Conservation (phyloP, 1,284 basidiomycete genomes). For the Entoloma clypeatum region DNA sequence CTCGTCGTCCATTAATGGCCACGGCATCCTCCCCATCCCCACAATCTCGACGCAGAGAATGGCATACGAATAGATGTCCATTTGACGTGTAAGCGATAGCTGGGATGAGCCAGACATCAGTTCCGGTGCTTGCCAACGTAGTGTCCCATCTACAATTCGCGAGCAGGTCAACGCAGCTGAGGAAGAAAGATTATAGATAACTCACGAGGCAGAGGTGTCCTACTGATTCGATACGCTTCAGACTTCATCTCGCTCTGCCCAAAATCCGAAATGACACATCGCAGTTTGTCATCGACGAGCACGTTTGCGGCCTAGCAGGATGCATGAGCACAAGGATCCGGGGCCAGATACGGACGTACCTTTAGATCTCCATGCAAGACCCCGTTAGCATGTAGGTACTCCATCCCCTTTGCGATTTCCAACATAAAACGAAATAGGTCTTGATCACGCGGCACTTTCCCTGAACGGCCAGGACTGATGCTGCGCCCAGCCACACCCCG, state of each 20-base stretch:
- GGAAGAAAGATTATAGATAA: constrained; percentile 16
- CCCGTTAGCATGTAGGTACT: constrained; percentile 61
- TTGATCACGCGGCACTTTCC: too few relatives aligned
- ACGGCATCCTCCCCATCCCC: constrained; percentile 58
- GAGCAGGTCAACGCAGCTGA: not conserved
- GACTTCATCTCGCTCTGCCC: constrained; percentile 76
- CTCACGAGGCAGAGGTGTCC: constrained; percentile 50
- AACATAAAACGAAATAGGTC: constrained; percentile 59
- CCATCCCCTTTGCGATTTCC: constrained; percentile 75
- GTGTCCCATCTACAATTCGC: constrained; percentile 58
- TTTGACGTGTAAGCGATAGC: constrained; percentile 46
- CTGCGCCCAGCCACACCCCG: too few relatives aligned
- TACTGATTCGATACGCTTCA: constrained; percentile 60
- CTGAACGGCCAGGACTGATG: too few relatives aligned
- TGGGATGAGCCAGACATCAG: constrained; percentile 49
- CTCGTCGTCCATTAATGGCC: constrained; percentile 56
- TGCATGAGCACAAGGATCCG: not conserved
- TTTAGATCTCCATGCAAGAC: constrained; percentile 75
- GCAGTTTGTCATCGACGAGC: constrained; percentile 61
- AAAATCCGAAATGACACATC: constrained; percentile 74
- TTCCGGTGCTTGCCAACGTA: constrained; percentile 75
- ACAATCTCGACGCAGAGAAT: constrained; percentile 71
- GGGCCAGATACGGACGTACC: constrained; percentile 31
- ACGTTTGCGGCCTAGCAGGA: constrained; percentile 75
- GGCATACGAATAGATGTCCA: constrained; percentile 73